Percentiles rank a stretch among this genome's conserved stretches.
phyloP scores from a whole-genome alignment of 208 protist genomes.

The Trypanosoma melophagium region DNA sequence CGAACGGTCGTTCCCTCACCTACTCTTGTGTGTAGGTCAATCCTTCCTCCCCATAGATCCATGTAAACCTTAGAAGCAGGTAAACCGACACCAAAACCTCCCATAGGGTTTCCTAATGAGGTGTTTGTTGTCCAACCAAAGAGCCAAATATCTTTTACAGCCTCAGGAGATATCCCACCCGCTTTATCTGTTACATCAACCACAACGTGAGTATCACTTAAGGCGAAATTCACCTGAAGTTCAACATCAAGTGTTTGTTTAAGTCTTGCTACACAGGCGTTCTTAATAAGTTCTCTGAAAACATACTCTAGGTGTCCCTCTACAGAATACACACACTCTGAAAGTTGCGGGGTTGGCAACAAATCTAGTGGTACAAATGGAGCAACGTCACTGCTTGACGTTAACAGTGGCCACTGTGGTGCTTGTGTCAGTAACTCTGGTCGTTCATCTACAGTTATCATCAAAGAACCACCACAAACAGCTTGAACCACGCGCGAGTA shows the following conservation, averaged over 20 bases:
- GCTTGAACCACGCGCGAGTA: conserved; percentile 41
- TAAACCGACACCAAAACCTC: conserved; percentile 81
- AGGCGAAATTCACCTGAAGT: conserved; percentile 50
- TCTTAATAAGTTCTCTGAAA: conserved; percentile 84
- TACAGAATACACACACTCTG: conserved; percentile 48
- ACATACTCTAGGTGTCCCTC: conserved; percentile 77
- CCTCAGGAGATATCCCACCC: conserved; percentile 50
- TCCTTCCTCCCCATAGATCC: conserved; percentile 78
- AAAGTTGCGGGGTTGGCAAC: conserved; percentile 11
- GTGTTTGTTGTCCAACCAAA: conserved; percentile 87
- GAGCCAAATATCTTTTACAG: conserved; percentile 65
- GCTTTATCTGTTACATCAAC: conserved; percentile 73
- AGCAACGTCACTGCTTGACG: conserved; percentile 39
- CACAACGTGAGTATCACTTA: conserved; percentile 60
- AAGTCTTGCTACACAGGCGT: conserved; percentile 72
- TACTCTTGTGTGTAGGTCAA: conserved; percentile 58
- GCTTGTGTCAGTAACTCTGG: conserved; percentile 28
- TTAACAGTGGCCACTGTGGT: conserved; percentile 38
- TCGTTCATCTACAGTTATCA: conserved; percentile 66
- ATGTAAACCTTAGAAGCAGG: conserved; percentile 86
- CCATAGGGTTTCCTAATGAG: conserved; percentile 58
- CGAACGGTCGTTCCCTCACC: conserved; percentile 70
- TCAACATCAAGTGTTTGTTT: conserved; percentile 26
- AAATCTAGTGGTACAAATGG: conserved; percentile 10
- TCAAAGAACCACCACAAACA: conserved; percentile 36